Percentiles rank a stretch among this genome's conserved stretches.
phyloP scores from a whole-genome alignment of 805 yeast genomes.

The Kuraishia ogatae region DNA sequence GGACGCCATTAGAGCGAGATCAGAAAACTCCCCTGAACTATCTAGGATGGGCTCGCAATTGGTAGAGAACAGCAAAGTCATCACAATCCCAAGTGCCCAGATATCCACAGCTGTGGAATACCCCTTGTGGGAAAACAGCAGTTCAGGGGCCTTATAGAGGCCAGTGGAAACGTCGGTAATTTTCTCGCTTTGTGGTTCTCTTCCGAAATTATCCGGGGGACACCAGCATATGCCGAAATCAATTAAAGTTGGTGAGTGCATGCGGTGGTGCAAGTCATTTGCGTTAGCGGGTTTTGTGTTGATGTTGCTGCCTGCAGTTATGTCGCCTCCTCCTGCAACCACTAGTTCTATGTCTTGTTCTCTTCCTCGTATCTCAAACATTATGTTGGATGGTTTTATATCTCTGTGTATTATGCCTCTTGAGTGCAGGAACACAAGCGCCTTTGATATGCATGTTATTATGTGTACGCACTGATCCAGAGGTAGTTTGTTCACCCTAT shows the following conservation, averaged over 20 bases:
- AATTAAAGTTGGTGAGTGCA: conserved; percentile 24
- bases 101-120: conserved; percentile 55
- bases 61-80: conserved; percentile 40
- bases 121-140: conserved; percentile 47
- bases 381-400: conserved; percentile 64
- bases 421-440: conserved; percentile 56
- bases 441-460: conserved; percentile 28
- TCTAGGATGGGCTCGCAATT: conserved; percentile 29
- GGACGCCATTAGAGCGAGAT: conserved; percentile 46
- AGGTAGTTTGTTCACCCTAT: conserved; percentile 10
- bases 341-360: neutral
- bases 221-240: conserved; percentile 32
- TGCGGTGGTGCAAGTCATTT: conserved; percentile 1
- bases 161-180: conserved; percentile 60
- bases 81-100: conserved; percentile 63
- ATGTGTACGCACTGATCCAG: neutral
- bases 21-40: conserved; percentile 36
- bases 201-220: conserved; percentile 56
- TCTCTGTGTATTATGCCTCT: conserved; percentile 65
- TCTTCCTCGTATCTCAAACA: conserved; percentile 17
- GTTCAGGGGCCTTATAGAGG: conserved; percentile 66
- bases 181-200: conserved; percentile 35
- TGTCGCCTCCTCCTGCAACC: neutral
- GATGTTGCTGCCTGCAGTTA: neutral
- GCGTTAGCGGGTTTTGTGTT: neutral